Evolutionary conservation across 352 stramenopile genomes (phyloP).

Genomic region (Hyaloperonospora arabidopsidis): DNA sequence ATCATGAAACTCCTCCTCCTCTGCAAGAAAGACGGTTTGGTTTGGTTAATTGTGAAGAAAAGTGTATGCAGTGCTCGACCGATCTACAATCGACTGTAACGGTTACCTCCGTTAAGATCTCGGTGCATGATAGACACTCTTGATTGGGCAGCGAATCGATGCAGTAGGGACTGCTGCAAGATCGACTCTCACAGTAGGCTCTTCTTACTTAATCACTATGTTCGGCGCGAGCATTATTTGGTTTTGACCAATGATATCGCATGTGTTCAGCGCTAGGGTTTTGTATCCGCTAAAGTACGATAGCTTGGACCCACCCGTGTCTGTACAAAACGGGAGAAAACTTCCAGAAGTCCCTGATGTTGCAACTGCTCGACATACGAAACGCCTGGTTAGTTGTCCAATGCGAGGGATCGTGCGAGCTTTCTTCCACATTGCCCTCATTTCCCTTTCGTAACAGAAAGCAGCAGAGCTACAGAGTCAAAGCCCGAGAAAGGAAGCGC

Average conservation of each 20-base stretch:
- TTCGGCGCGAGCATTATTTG: not conserved
- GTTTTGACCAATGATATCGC: conserved; percentile 18
- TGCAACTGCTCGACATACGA: conserved; percentile 14
- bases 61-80: no score
- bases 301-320: conserved; percentile 14
- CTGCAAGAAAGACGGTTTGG: no score
- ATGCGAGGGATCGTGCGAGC: conserved; percentile 13
- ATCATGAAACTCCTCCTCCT: no score
- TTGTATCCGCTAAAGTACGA: conserved; percentile 11
- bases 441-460: conserved; percentile 41
- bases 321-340: conserved; percentile 28
- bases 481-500: no score
- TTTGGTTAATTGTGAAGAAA: no score
- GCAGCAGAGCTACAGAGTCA: conserved; percentile 13
- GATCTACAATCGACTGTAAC: no score
- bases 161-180: no score
- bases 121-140: not conserved
- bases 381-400: conserved; percentile 3
- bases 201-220: no score
- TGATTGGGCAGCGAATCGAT: no score
- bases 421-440: conserved; percentile 24
- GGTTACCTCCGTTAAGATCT: no score
- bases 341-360: conserved; percentile 32
- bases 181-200: no score
- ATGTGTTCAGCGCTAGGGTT: conserved; percentile 1